A percentile compares a stretch with the other conserved stretches of the same genome.
Conservation (phyloP, 148 eudicot species). For the Heliosperma pusillum region DNA sequence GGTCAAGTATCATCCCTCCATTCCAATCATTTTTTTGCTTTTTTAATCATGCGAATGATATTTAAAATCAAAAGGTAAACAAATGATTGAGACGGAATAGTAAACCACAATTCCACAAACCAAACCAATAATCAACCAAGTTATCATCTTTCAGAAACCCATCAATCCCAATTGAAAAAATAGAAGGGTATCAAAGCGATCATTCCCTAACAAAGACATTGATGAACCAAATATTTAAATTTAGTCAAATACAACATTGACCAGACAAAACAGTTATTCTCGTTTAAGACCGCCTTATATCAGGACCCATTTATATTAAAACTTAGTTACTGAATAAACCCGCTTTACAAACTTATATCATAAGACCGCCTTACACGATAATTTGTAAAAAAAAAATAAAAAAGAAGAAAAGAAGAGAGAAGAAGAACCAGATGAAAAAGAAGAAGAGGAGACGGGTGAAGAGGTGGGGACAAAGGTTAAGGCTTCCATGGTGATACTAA, state of each 20-base stretch:
- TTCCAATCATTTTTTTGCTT: too few species aligned
- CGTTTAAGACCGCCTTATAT: too few species aligned
- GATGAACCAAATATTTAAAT: not conserved
- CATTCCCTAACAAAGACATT: not conserved
- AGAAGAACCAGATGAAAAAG: constrained; percentile 32
- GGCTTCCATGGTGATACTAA: constrained; percentile 36
- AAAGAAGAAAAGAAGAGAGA: not conserved
- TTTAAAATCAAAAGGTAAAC: too few species aligned
- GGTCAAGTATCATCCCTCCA: too few species aligned
- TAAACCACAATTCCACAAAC: not conserved
- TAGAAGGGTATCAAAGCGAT: not conserved
- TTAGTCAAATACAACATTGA: not conserved
- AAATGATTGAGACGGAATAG: too few species aligned
- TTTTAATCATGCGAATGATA: too few species aligned
- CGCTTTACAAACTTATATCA: too few species aligned
- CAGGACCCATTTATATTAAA: too few species aligned
- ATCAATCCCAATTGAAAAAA: not conserved
- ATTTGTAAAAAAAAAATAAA: not conserved
- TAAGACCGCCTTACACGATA: too few species aligned
- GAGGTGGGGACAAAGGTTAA: constrained; percentile 38
- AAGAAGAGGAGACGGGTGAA: constrained; percentile 20
- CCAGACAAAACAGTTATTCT: too few species aligned
- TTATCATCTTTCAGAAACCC: not conserved
- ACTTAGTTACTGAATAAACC: too few species aligned
- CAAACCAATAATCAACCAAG: not conserved